phyloP scores from a whole-genome alignment of 805 yeast genomes.

The Saturnispora dispora region DNA sequence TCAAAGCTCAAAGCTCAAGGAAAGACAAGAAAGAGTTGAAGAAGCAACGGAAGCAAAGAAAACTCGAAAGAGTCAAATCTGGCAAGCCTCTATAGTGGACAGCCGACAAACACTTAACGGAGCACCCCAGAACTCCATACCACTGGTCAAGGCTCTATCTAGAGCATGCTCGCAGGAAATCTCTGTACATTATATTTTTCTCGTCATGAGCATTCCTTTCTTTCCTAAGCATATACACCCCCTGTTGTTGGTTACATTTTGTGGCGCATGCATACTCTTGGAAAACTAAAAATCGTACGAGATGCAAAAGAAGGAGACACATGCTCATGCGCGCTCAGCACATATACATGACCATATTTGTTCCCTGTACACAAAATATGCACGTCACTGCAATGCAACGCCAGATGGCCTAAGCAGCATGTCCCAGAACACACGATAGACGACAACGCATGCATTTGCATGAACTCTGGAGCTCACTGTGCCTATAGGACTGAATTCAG shows the following conservation, averaged over 20 bases:
- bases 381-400: not conserved
- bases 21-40: constrained; percentile 17
- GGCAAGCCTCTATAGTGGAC: not conserved
- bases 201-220: not conserved
- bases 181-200: too few relatives aligned
- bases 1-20: constrained; percentile 16
- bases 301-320: not conserved
- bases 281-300: not conserved
- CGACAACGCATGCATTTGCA: not conserved
- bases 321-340: not conserved
- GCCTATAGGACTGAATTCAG: not conserved
- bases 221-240: not conserved
- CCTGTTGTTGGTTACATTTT: not conserved
- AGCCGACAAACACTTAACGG: constrained; percentile 1
- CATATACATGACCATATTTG: not conserved
- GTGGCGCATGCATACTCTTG: not conserved
- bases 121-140: not conserved
- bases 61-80: constrained; percentile 1
- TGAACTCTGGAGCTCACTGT: not conserved
- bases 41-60: constrained; percentile 8
- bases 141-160: too few relatives aligned
- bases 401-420: not conserved
- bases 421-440: not conserved
- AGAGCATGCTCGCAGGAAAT: too few relatives aligned
- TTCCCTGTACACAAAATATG: not conserved